Percentiles rank a stretch among this genome's conserved stretches.
phyloP scores from a whole-genome alignment of 306 rosid species.

The Chamaecrista fasciculata region DNA sequence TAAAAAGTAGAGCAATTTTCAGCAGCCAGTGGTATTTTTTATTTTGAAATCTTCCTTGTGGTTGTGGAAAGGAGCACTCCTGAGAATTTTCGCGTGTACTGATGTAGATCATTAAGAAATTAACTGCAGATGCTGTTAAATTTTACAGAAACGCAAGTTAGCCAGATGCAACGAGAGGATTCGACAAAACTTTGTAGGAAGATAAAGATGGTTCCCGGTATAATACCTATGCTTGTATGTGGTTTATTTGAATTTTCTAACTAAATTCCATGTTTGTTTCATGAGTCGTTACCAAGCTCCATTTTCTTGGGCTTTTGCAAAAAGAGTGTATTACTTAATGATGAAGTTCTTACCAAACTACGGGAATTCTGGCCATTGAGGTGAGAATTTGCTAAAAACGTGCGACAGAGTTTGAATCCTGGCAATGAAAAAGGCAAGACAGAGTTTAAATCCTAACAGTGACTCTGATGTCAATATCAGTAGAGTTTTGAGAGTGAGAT shows the following conservation, averaged over 20 bases:
- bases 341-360: too few relatives aligned
- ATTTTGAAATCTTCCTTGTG: neutral
- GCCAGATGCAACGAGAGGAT: neutral
- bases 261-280: neutral
- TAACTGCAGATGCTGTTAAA: neutral
- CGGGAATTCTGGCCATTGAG: too few relatives aligned
- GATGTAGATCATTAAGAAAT: neutral
- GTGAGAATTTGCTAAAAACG: too few relatives aligned
- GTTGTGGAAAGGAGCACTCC: neutral
- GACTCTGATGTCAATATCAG: too few relatives aligned
- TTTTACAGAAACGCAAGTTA: neutral
- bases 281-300: neutral
- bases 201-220: neutral
- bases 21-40: neutral
- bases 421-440: too few relatives aligned
- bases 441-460: too few relatives aligned
- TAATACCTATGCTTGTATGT: neutral
- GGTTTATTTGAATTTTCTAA: neutral
- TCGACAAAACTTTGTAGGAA: neutral
- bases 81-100: neutral
- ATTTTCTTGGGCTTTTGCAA: neutral
- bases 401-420: too few relatives aligned
- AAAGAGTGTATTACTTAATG: too few relatives aligned
- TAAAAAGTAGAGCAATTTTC: conserved; percentile 51
- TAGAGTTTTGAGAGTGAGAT: too few relatives aligned